Conservation (phyloP, 129 eudicot species). For the Dittrichia graveolens region DNA sequence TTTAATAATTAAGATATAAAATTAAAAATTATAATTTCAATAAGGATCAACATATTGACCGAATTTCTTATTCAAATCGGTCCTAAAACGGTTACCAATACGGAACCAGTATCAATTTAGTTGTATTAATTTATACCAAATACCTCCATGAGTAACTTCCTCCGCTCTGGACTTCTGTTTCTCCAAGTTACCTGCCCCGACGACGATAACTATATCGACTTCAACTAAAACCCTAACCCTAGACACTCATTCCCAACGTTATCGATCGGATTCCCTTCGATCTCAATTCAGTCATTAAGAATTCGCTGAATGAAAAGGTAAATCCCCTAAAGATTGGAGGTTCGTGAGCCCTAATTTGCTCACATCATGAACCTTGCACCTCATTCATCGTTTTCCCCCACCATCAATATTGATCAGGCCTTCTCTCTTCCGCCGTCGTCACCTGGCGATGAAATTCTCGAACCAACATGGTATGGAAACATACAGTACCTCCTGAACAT, state of each 20-base stretch:
- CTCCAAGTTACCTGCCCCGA: conserved; percentile 21
- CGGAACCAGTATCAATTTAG: too few species aligned
- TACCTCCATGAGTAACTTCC: too few species aligned
- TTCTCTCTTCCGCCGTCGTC: conserved; percentile 37
- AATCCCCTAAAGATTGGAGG: conserved; percentile 3
- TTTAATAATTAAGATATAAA: too few species aligned
- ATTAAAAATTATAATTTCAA: too few species aligned
- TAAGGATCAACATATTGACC: too few species aligned
- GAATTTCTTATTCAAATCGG: too few species aligned
- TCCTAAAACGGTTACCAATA: too few species aligned
- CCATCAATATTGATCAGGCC: conserved; percentile 22
- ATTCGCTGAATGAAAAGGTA: conserved; percentile 19
- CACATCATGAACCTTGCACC: conserved; percentile 42
- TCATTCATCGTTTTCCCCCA: conserved; percentile 30
- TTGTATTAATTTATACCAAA: too few species aligned
- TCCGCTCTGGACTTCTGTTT: not conserved
- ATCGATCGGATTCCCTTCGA: not conserved
- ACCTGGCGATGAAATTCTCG: conserved; percentile 42
- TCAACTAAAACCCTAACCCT: conserved; percentile 40
- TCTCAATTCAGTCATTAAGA: not conserved
- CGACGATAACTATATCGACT: conserved; percentile 21
- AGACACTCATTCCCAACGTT: conserved; percentile 1
- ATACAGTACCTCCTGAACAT: conserved; percentile 90
- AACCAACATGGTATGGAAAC: conserved; percentile 88
- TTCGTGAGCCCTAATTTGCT: conserved; percentile 37